Evolutionary conservation across 2,329 filamentous ascomycete genomes (phyloP), one percentile per base, ranked within the genome.

Genomic region (Bipolaris gigantea): DNA sequence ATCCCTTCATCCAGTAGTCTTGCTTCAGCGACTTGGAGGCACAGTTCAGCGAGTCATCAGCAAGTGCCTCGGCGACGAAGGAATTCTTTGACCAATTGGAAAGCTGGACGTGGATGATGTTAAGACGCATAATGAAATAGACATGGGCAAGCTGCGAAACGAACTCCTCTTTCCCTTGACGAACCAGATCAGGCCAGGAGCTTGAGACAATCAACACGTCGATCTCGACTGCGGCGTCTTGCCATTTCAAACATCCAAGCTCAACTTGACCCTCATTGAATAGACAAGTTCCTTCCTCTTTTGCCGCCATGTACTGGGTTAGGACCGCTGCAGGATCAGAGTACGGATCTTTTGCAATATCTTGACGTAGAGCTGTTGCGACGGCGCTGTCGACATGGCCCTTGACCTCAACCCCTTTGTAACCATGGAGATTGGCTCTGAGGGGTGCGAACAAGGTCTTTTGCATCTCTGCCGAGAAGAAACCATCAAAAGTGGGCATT

Each of bases 391-490:
- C 46, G 10, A 63, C 51, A 9, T 48, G 41, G 8, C 59, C 57
- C 2, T 41, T 18, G 10, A 65, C 27, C 15, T 53, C 44, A 5
- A 60, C 46, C 15, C 41, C 15, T 16, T 56, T 48, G 19, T 56
- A 61, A 2, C 63, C 63, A 16, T 57, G 48, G 8, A 65, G 39
- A 8, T 45, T 32, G 7, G 38, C 48, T 19, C 44, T 53, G 45
- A 66, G 56, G 5, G 62, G 58, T n/a, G 41, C 44, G 9, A 66
- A 47, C 2, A 66, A 46, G 2, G 39, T 39, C 42, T 60, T n/a
- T 35, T 66, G 62, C 0, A 53, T 67, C 5, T 51, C 57, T 10
- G 50, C 42, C 1, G 59, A 56, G 47, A 64, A 66, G 57, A 62
- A 63, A 7, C 50, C 48, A 11, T 40, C 18, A 23, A 55, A 51